Evolutionary conservation across 306 rosid genomes (phyloP).

Genomic region (Rosa chinensis): DNA sequence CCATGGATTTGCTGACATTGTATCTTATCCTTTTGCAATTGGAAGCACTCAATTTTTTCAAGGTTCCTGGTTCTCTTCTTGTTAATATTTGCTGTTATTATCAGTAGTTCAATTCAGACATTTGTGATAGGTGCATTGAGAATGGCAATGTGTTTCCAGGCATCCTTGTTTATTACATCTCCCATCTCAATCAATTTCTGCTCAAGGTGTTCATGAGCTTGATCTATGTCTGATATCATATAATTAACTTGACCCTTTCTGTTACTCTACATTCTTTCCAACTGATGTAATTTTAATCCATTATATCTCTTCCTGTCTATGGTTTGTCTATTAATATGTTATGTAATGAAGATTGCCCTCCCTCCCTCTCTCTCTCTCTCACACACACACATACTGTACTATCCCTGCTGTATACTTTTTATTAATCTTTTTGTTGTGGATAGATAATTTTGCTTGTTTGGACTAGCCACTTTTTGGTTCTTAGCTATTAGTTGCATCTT

Average conservation of each 20-base stretch:
- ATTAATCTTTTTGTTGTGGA: background rate
- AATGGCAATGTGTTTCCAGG: background rate
- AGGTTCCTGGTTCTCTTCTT: background rate
- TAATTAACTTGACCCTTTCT: background rate
- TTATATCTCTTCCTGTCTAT: background rate
- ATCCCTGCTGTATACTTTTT: background rate
- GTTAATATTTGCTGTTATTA: background rate
- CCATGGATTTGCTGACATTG: background rate
- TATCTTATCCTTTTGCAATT: background rate
- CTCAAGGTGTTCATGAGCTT: background rate
- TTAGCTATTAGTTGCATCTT: slow-evolving; percentile 15
- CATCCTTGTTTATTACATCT: background rate
- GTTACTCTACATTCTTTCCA: background rate
- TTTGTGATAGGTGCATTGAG: background rate
- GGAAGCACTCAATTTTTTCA: background rate
- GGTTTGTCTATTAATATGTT: background rate
- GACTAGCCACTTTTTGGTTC: slow-evolving; percentile 7
- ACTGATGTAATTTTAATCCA: background rate
- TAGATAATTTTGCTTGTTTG: background rate
- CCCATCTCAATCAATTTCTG: background rate
- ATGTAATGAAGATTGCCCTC: background rate
- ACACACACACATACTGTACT: background rate
- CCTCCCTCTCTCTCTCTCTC: background rate
- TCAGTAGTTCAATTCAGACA: background rate
- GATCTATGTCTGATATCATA: background rate